Conservation (phyloP, 164 flowering plant species). For the Aristolochia fimbriata region DNA sequence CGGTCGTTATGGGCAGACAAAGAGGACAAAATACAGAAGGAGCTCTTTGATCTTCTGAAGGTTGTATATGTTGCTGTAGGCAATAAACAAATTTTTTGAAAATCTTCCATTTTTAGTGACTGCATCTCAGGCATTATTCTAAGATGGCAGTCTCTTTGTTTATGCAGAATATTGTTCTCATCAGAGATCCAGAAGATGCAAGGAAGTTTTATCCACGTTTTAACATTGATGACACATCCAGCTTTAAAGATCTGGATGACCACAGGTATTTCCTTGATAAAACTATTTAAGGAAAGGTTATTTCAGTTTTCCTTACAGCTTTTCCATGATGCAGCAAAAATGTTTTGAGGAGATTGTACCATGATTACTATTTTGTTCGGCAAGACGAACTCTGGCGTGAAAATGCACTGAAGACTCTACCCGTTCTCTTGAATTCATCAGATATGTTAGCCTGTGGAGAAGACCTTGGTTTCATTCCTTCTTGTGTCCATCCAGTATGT, state of each 20-base stretch:
- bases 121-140: not conserved
- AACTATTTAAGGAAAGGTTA: not conserved
- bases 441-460: slow-evolving; percentile 98
- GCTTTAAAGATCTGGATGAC: slow-evolving; percentile 76
- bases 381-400: slow-evolving; percentile 89
- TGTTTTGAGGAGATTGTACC: slow-evolving; percentile 69
- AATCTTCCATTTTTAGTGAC: not conserved
- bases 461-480: slow-evolving; percentile 94
- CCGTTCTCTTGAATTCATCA: slow-evolving; percentile 88
- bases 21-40: slow-evolving; percentile 48
- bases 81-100: not conserved
- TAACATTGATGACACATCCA: slow-evolving; percentile 83
- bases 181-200: slow-evolving; percentile 81
- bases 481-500: slow-evolving; percentile 95
- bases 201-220: slow-evolving; percentile 88
- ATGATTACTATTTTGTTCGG: slow-evolving; percentile 90
- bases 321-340: slow-evolving; percentile 52
- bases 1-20: slow-evolving; percentile 37
- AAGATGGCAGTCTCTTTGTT: not conserved
- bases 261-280: slow-evolving; percentile 42
- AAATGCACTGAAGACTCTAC: slow-evolving; percentile 91
- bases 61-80: slow-evolving; percentile 19
- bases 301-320: slow-evolving; percentile 5
- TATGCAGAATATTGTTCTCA: slow-evolving; percentile 83
- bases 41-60: slow-evolving; percentile 73